phyloP scores from a whole-genome alignment of 805 yeast species.

The Middelhovenomyces tepae region DNA sequence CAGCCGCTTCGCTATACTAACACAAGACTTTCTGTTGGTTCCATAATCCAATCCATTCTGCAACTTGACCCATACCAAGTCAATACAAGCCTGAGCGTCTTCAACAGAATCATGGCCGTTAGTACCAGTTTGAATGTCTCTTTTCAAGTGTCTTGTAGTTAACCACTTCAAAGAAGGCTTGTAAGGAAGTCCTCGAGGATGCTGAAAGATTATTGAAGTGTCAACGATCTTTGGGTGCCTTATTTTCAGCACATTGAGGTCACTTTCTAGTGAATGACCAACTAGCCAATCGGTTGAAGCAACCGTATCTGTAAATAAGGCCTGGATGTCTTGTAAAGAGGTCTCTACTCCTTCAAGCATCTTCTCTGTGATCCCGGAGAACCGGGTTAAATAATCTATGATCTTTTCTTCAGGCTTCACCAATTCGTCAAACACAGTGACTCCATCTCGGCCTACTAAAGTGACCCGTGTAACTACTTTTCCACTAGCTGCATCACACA shows the following conservation, averaged over 20 bases:
- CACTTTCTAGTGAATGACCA: conserved; percentile 89
- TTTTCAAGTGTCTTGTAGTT: conserved; percentile 45
- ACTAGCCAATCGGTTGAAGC: conserved; percentile 55
- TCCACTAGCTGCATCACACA: conserved; percentile 61
- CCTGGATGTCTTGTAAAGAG: conserved; percentile 59
- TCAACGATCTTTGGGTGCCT: conserved; percentile 72
- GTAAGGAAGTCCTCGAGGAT: conserved; percentile 72
- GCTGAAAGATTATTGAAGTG: conserved; percentile 65
- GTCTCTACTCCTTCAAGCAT: conserved; percentile 53
- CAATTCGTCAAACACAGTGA: conserved; percentile 54
- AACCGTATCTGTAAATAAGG: conserved; percentile 40
- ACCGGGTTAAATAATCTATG: conserved; percentile 70
- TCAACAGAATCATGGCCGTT: conserved; percentile 80
- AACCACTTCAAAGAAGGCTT: conserved; percentile 72
- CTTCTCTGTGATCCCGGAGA: conserved; percentile 81
- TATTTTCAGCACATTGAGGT: conserved; percentile 59
- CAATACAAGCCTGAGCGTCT: conserved; percentile 75
- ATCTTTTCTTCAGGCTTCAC: conserved; percentile 74
- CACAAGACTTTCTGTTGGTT: conserved; percentile 15
- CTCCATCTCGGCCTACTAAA: conserved; percentile 51
- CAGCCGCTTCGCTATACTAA: conserved; percentile 11
- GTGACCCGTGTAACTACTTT: conserved; percentile 65
- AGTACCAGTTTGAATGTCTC: conserved; percentile 59
- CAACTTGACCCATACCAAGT: conserved; percentile 62
- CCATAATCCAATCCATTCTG: conserved; percentile 64